Conservation (phyloP, 495 filamentous ascomycete genomes). For the Penicilliopsis zonata region DNA sequence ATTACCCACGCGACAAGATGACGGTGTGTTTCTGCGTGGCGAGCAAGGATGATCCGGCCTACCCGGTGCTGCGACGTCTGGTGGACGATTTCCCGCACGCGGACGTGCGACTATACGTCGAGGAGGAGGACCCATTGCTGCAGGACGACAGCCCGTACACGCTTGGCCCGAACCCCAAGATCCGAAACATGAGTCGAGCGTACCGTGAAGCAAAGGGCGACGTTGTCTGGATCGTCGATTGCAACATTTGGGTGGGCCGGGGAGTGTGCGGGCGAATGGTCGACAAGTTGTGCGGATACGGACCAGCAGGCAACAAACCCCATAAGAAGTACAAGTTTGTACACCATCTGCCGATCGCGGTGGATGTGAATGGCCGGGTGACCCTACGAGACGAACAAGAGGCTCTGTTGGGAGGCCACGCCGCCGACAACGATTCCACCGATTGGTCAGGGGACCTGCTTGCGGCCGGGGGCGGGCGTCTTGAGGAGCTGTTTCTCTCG, state of each 20-base stretch:
- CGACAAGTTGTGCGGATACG: constrained; percentile 65
- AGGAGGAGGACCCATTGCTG: constrained; percentile 74
- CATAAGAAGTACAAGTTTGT: constrained; percentile 78
- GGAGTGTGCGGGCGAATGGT: constrained; percentile 78
- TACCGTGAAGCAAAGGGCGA: constrained; percentile 92
- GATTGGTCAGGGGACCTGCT: constrained; percentile 4
- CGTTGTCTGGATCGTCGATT: constrained; percentile 90
- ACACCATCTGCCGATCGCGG: constrained; percentile 80
- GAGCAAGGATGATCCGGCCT: constrained; percentile 64
- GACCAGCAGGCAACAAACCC: constrained; percentile 19
- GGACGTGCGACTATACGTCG: constrained; percentile 67
- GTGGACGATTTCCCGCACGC: constrained; percentile 58
- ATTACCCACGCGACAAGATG: constrained; percentile 65
- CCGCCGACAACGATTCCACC: constrained; percentile 1
- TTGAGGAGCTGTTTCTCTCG: constrained; percentile 91
- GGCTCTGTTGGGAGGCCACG: constrained; percentile 22
- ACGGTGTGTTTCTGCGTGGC: constrained; percentile 78
- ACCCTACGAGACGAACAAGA: constrained; percentile 25
- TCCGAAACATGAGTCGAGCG: constrained; percentile 88
- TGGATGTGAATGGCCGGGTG: constrained; percentile 48
- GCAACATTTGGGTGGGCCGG: constrained; percentile 85
- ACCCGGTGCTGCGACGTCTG: constrained; percentile 58
- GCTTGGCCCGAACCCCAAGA: constrained; percentile 94
- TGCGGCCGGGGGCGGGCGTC: constrained; percentile 56
- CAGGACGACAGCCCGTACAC: constrained; percentile 39